Percentiles rank a stretch among this genome's conserved stretches.
phyloP scores from a whole-genome alignment of 345 rosid species.

The Hirschfeldia incana region DNA sequence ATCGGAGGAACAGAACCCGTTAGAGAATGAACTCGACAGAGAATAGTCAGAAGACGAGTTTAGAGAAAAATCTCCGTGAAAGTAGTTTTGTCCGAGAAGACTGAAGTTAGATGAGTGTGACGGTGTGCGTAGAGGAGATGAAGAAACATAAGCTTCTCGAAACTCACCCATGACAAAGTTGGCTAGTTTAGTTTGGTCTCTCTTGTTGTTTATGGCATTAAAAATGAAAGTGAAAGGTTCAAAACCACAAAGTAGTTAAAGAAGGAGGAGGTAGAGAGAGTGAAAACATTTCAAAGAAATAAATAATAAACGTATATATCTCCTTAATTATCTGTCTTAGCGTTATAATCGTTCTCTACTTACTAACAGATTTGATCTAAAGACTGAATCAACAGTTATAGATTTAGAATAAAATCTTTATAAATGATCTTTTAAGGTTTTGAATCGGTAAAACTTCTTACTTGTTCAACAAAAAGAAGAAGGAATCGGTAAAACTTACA shows the following conservation, averaged over 20 bases:
- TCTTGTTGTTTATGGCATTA: neutral
- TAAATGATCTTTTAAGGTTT: neutral
- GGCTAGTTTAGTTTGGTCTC: neutral
- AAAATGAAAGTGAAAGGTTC: neutral
- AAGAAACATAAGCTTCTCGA: constrained; percentile 16
- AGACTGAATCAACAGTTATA: neutral
- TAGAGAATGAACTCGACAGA: constrained; percentile 45
- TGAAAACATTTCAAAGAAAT: neutral
- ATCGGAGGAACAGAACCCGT: constrained; percentile 43
- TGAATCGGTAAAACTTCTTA: constrained; percentile 23
- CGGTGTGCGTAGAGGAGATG: constrained; percentile 17
- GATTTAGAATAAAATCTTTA: neutral
- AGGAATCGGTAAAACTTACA: too few species aligned
- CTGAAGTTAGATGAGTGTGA: constrained; percentile 16
- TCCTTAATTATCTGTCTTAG: constrained; percentile 6
- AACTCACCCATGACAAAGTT: constrained; percentile 5
- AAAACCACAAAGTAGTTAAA: neutral
- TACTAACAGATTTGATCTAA: neutral
- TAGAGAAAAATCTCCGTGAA: constrained; percentile 36
- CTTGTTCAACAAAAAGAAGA: too few species aligned
- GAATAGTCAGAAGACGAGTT: constrained; percentile 38
- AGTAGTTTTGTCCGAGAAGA: constrained; percentile 4
- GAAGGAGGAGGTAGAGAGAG: neutral
- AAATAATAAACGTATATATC: neutral
- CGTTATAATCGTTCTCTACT: neutral